A percentile compares a stretch with the other conserved stretches of the same genome.
phyloP scores from a whole-genome alignment of 306 rosid genomes.

The Styphnolobium japonicum region DNA sequence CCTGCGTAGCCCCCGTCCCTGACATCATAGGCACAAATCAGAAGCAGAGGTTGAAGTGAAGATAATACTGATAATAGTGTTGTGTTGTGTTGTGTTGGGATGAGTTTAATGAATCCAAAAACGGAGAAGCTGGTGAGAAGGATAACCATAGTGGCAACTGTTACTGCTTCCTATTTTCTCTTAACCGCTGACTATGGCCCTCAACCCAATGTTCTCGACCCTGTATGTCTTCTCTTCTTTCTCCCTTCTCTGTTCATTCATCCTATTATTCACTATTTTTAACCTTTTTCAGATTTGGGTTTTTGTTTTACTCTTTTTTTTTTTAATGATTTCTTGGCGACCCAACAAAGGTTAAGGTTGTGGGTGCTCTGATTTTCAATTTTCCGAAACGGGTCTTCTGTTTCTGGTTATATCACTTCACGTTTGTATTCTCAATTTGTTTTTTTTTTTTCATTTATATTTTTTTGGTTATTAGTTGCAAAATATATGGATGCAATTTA shows the following conservation, averaged over 20 bases:
- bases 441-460: background rate
- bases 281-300: background rate
- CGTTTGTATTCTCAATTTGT: background rate
- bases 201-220: slow-evolving; percentile 78
- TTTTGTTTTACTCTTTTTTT: background rate
- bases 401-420: background rate
- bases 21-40: background rate
- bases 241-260: background rate
- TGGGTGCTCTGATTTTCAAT: background rate
- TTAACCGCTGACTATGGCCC: slow-evolving; percentile 88
- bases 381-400: background rate
- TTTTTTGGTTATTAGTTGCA: background rate
- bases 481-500: background rate
- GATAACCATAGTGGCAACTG: slow-evolving; percentile 68
- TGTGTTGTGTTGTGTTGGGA: background rate
- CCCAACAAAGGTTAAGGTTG: no score
- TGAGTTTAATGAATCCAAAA: slow-evolving; percentile 50
- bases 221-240: slow-evolving; percentile 45
- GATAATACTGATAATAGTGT: no score
- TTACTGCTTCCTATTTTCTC: slow-evolving; percentile 85
- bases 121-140: slow-evolving; percentile 69
- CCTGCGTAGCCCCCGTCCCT: background rate
- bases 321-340: background rate
- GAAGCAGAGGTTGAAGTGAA: background rate
- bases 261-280: background rate